Percentiles rank a stretch among this genome's conserved stretches.
Evolutionary conservation across 257 asterid species (phyloP).

Genomic region (Apocynum venetum): DNA sequence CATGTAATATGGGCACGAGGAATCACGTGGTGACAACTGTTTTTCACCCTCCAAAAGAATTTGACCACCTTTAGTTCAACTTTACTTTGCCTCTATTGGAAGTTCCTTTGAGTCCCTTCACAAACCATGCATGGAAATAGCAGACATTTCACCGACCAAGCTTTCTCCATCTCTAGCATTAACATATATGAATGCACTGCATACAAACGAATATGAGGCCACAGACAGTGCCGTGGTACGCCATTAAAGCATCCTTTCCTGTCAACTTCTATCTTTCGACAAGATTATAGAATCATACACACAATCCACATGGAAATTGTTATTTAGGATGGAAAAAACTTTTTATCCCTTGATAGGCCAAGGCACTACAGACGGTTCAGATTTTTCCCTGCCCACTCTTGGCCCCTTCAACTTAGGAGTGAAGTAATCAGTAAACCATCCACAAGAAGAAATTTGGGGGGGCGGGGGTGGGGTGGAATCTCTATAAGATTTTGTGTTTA

Average conservation of each 20-base stretch:
- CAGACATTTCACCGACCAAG: constrained; percentile 23
- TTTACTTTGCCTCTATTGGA: neutral
- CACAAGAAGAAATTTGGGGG: neutral
- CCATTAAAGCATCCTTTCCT: neutral
- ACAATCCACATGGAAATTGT: constrained; percentile 11
- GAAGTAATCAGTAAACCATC: constrained; percentile 17
- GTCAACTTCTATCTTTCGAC: neutral
- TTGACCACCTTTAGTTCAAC: neutral
- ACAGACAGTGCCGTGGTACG: neutral
- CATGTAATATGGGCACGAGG: constrained; percentile 11
- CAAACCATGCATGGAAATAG: constrained; percentile 2
- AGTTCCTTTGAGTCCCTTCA: neutral
- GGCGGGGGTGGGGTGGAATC: too few species aligned
- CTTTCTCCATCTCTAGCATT: constrained; percentile 16
- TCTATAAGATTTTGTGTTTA: neutral
- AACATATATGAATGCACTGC: neutral
- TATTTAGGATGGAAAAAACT: neutral
- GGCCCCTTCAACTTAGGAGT: constrained; percentile 11
- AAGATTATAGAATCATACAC: constrained; percentile 11
- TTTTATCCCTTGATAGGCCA: neutral
- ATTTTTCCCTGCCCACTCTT: neutral
- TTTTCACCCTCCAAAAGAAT: neutral
- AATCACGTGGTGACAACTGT: constrained; percentile 30
- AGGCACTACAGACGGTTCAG: constrained; percentile 22
- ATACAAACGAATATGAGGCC: neutral